phyloP scores from a whole-genome alignment of 2,329 filamentous ascomycete genomes.

The Venturia asperata region DNA sequence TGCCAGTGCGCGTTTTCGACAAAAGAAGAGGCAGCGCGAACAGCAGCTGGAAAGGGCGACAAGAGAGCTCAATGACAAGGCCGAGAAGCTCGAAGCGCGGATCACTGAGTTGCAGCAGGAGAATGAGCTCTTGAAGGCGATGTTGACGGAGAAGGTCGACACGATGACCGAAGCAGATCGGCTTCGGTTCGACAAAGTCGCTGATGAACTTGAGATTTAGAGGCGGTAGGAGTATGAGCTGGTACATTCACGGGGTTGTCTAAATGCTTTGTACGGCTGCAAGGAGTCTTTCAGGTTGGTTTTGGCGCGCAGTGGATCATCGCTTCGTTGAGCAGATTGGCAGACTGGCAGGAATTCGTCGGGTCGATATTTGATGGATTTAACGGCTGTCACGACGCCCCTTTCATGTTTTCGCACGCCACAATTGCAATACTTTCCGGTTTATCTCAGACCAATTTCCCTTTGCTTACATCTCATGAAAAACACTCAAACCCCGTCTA shows the following conservation, averaged over 20 bases:
- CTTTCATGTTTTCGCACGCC: not conserved
- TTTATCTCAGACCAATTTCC: not conserved
- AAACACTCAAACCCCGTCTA: not conserved
- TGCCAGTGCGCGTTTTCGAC: constrained; percentile 45
- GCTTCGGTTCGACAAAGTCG: constrained; percentile 16
- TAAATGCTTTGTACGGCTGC: not conserved
- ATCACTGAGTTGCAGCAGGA: constrained; percentile 46
- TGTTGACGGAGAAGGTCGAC: constrained; percentile 45
- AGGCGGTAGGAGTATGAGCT: not conserved
- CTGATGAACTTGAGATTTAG: constrained; percentile 2
- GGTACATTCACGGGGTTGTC: too few relatives aligned
- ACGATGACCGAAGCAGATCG: constrained; percentile 33
- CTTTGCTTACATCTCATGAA: too few relatives aligned
- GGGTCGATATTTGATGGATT: not conserved
- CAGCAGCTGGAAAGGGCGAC: constrained; percentile 45
- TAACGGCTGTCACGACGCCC: not conserved
- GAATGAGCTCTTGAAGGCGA: constrained; percentile 46
- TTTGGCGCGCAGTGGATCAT: not conserved
- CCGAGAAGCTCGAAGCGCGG: constrained; percentile 38
- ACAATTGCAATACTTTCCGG: not conserved
- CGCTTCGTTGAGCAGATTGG: not conserved
- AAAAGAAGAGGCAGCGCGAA: constrained; percentile 51
- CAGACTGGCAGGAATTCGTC: constrained; percentile 3
- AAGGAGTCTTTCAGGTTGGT: not conserved
- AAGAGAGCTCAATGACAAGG: constrained; percentile 45